Evolutionary conservation across 2,329 filamentous ascomycete species (phyloP).

Genomic region (Coniochaeta prunicola): DNA sequence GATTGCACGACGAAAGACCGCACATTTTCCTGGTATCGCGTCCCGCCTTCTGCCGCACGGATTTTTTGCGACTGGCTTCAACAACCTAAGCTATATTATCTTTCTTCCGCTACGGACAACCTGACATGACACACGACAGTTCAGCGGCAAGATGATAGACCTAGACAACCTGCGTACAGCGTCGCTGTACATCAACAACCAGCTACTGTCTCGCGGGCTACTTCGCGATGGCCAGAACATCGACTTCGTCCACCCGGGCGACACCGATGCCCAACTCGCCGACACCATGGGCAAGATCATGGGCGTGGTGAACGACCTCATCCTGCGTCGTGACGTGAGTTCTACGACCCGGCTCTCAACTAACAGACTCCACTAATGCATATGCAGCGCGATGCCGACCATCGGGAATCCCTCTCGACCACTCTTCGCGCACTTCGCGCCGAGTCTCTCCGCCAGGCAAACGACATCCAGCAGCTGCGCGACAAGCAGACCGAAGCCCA

Average conservation of each 20-base stretch:
- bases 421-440: conserved; percentile 70
- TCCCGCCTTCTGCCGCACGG: not conserved
- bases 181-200: conserved; percentile 67
- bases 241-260: conserved; percentile 71
- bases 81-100: not conserved
- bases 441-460: conserved; percentile 66
- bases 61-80: not conserved
- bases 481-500: conserved; percentile 48
- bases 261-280: conserved; percentile 41
- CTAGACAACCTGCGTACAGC: conserved; percentile 57
- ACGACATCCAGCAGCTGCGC: conserved; percentile 54
- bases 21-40: not conserved
- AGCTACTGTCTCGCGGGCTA: conserved; percentile 58
- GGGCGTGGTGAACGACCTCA: conserved; percentile 87
- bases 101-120: not conserved
- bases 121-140: not conserved
- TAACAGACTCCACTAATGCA: not conserved
- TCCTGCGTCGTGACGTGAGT: conserved; percentile 79
- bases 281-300: conserved; percentile 81
- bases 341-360: not conserved
- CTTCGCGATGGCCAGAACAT: conserved; percentile 64
- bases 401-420: conserved; percentile 74
- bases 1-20: not conserved
- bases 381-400: conserved; percentile 76
- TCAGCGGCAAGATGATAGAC: conserved; percentile 43